Evolutionary conservation across 2,329 filamentous ascomycete species (phyloP).

Genomic region (Fusarium redolens): DNA sequence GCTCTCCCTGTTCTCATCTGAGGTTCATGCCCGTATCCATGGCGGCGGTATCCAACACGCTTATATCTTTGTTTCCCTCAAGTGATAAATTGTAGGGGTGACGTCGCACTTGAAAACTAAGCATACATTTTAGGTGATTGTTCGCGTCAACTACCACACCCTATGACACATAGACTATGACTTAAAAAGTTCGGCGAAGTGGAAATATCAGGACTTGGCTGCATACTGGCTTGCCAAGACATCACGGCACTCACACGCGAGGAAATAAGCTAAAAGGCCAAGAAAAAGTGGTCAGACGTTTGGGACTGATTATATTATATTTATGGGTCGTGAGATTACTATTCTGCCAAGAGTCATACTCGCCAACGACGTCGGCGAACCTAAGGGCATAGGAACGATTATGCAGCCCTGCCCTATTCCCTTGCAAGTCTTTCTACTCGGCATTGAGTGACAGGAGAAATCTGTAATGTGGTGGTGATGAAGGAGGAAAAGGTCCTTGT

Average conservation of each 20-base stretch:
- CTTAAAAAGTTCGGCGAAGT: fast-evolving
- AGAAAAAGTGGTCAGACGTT: not conserved
- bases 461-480: not conserved
- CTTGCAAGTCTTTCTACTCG: not conserved
- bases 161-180: not conserved
- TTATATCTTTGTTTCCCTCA: fast-evolving
- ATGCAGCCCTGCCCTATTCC: not conserved
- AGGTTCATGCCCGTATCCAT: not conserved
- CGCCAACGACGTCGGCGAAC: not conserved
- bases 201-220: not conserved
- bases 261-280: not conserved
- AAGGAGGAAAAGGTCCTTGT: not conserved
- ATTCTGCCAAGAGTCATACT: not conserved
- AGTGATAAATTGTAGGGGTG: no score
- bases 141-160: no score
- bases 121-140: fast-evolving
- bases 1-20: not conserved
- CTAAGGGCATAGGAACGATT: fast-evolving
- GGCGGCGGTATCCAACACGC: fast-evolving
- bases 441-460: not conserved
- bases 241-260: no score
- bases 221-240: not conserved
- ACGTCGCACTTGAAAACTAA: not conserved
- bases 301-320: not conserved
- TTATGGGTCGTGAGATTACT: not conserved